Percentiles rank a stretch among this genome's conserved stretches.
phyloP scores from a whole-genome alignment of 768 basidiomycete species.

The Scleroderma bovista region DNA sequence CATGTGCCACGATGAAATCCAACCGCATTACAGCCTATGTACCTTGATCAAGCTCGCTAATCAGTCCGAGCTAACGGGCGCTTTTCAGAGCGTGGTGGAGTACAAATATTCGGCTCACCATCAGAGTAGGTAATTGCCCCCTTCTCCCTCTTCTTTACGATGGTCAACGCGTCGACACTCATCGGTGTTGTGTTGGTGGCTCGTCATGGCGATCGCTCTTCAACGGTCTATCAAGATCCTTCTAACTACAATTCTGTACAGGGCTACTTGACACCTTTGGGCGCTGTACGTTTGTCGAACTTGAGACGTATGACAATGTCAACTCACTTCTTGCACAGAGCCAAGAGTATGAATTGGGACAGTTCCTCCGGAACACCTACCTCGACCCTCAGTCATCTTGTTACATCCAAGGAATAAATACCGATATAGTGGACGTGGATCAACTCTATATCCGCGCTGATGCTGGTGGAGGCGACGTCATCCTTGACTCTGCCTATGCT shows the following conservation, averaged over 20 bases:
- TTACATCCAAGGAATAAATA: conserved; percentile 60
- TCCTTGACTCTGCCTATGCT: conserved; percentile 80
- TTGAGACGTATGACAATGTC: neutral
- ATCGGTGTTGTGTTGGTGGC: conserved; percentile 71
- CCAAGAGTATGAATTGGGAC: conserved; percentile 62
- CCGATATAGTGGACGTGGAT: conserved; percentile 60
- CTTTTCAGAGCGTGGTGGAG: too few relatives aligned
- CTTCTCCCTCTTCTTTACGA: conserved; percentile 1
- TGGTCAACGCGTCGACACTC: conserved; percentile 31
- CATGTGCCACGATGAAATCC: too few relatives aligned
- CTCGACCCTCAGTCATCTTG: conserved; percentile 56
- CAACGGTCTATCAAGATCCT: conserved; percentile 64
- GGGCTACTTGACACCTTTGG: conserved; percentile 68
- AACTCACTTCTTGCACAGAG: conserved; percentile 34
- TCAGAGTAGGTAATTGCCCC: neutral
- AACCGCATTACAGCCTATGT: too few relatives aligned
- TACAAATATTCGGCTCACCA: neutral
- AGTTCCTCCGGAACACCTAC: conserved; percentile 55
- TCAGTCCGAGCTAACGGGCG: too few relatives aligned
- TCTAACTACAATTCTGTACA: conserved; percentile 57
- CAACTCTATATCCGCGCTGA: conserved; percentile 75
- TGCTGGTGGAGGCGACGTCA: conserved; percentile 72
- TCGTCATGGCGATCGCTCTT: conserved; percentile 68
- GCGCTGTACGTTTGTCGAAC: conserved; percentile 45
- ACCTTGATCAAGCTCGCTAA: too few relatives aligned